Evolutionary conservation across 148 eudicot genomes (phyloP).

Genomic region (Nyssa sinensis): DNA sequence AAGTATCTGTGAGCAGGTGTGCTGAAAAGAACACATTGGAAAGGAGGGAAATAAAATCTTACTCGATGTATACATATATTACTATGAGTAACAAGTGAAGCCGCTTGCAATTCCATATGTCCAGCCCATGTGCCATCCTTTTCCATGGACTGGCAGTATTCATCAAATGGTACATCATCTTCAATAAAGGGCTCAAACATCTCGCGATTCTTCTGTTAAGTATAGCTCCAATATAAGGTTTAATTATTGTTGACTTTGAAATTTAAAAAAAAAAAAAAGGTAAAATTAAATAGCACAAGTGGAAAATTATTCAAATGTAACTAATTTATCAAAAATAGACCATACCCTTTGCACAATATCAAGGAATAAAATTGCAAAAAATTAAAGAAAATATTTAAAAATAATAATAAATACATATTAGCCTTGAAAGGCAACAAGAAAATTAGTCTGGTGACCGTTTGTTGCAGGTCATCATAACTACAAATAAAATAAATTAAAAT

Average conservation of each 20-base stretch:
- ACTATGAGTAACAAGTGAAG: slow-evolving; percentile 73
- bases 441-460: neutral
- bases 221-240: slow-evolving; percentile 12
- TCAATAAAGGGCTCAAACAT: slow-evolving; percentile 95
- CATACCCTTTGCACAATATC: neutral
- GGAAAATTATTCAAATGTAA: neutral
- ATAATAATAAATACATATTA: neutral
- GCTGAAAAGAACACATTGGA: neutral
- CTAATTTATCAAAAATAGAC: neutral
- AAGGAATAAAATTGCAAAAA: neutral
- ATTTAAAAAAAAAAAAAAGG: neutral
- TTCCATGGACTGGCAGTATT: slow-evolving; percentile 80
- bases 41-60: slow-evolving; percentile 21
- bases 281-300: neutral
- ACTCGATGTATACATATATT: slow-evolving; percentile 94
- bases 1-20: neutral
- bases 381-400: too few species aligned
- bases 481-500: too few species aligned
- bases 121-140: slow-evolving; percentile 99
- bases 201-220: slow-evolving; percentile 63
- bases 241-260: neutral
- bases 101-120: slow-evolving; percentile 96
- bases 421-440: too few species aligned
- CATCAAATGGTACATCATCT: slow-evolving; percentile 88
- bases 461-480: too few species aligned